phyloP scores from a whole-genome alignment of 2,329 filamentous ascomycete species.

The Grosmannia clavigera region DNA sequence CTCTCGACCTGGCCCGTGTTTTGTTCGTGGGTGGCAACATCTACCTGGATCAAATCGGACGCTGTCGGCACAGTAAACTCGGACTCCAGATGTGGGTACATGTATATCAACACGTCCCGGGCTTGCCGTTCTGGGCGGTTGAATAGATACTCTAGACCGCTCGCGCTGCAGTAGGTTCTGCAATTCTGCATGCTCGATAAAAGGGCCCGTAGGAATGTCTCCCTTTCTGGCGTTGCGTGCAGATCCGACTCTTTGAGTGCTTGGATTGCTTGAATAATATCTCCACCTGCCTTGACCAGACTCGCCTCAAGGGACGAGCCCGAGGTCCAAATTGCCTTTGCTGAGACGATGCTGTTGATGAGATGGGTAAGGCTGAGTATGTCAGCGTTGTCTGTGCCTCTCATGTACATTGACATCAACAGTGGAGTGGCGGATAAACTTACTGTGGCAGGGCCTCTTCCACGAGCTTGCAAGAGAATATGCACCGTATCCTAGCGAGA shows the following conservation, averaged over 20 bases:
- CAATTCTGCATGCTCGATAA: slow-evolving; percentile 14
- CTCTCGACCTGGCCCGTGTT: slow-evolving; percentile 10
- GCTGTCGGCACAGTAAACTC: no score
- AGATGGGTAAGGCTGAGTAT: slow-evolving; percentile 14
- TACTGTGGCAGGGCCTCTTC: slow-evolving; percentile 20
- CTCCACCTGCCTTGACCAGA: slow-evolving; percentile 19
- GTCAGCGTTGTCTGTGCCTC: neutral
- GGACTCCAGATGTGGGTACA: slow-evolving; percentile 13
- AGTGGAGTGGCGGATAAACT: neutral
- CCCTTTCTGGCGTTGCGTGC: slow-evolving; percentile 8
- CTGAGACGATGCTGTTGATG: slow-evolving; percentile 10
- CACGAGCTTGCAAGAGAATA: slow-evolving; percentile 24
- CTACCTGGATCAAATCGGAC: neutral
- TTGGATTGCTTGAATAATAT: slow-evolving; percentile 25
- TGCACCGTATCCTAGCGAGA: slow-evolving; percentile 21
- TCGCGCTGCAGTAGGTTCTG: slow-evolving; percentile 14
- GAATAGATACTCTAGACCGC: slow-evolving; percentile 15
- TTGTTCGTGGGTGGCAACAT: neutral
- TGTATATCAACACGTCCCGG: slow-evolving; percentile 15
- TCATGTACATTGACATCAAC: neutral
- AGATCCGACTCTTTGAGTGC: slow-evolving; percentile 21
- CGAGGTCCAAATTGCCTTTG: slow-evolving; percentile 13
- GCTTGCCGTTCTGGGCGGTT: slow-evolving; percentile 19
- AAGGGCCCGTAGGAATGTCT: slow-evolving; percentile 12
- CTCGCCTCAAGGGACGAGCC: slow-evolving; percentile 13